Conservation (phyloP, 2,329 filamentous ascomycete species). For the Apiospora arundinis region DNA sequence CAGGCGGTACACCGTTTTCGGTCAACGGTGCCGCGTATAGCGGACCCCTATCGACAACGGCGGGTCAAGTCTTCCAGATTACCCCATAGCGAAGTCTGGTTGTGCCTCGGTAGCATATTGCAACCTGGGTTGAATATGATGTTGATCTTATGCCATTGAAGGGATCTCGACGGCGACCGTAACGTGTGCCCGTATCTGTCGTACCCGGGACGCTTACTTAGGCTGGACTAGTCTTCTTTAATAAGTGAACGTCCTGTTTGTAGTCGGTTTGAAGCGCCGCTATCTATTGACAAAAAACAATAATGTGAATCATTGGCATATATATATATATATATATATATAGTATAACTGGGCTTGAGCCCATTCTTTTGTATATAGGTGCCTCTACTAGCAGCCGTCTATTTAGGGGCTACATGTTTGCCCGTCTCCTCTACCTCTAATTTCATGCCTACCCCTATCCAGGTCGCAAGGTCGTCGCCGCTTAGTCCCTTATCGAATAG, state of each 20-base stretch:
- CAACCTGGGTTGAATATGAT: background rate
- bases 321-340: background rate
- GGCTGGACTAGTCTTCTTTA: background rate
- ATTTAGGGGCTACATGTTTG: slow-evolving; percentile 41
- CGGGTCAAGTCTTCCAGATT: slow-evolving; percentile 7
- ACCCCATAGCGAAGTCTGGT: background rate
- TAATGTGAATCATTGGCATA: background rate
- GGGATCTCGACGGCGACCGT: background rate
- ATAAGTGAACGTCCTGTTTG: background rate
- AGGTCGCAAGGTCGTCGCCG: slow-evolving; percentile 43
- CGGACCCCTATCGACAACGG: slow-evolving; percentile 27
- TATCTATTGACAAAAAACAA: background rate
- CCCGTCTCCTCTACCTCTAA: slow-evolving; percentile 56
- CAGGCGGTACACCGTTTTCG: slow-evolving; percentile 27
- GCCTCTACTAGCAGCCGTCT: background rate
- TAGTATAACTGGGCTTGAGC: background rate
- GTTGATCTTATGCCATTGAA: background rate
- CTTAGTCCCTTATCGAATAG: slow-evolving; percentile 47
- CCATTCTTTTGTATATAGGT: background rate
- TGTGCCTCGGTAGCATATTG: background rate
- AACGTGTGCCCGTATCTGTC: background rate
- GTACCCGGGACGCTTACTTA: background rate
- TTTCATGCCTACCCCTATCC: slow-evolving; percentile 62
- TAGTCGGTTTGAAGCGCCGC: background rate
- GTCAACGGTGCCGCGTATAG: slow-evolving; percentile 31